These are phyloP conservation scores for Phytophthora nicotianae DNA, from an alignment of 352 stramenopile species.

Conservation along the genomic window DNA sequence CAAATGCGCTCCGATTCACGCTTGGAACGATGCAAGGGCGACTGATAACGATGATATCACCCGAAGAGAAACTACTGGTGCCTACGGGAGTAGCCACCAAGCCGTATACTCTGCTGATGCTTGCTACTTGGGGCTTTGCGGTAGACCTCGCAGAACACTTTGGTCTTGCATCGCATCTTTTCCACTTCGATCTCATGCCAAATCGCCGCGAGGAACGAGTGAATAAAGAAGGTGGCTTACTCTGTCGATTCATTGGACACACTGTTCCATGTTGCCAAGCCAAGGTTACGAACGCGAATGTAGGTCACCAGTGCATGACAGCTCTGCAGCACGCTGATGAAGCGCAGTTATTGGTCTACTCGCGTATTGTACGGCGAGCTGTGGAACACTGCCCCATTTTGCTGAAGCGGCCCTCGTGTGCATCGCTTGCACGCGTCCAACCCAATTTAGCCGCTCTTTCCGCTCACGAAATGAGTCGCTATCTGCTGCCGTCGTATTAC, in stretches of 20 bases:
- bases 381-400: slow-evolving; percentile 36
- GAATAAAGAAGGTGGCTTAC: slow-evolving; percentile 34
- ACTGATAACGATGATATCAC: slow-evolving; percentile 49
- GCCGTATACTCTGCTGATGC: slow-evolving; percentile 39
- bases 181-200: slow-evolving; percentile 48
- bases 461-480: slow-evolving; percentile 31
- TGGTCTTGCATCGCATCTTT: slow-evolving; percentile 44
- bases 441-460: slow-evolving; percentile 16
- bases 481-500: slow-evolving; percentile 42
- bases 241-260: slow-evolving; percentile 46
- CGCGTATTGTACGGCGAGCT: slow-evolving; percentile 35
- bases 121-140: slow-evolving; percentile 36
- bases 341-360: slow-evolving; percentile 47
- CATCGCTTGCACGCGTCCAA: slow-evolving; percentile 30
- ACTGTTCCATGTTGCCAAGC: slow-evolving; percentile 47
- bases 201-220: slow-evolving; percentile 37
- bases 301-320: slow-evolving; percentile 29
- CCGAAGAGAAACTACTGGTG: slow-evolving; percentile 35
- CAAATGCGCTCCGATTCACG: slow-evolving; percentile 39
- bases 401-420: slow-evolving; percentile 28
- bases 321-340: slow-evolving; percentile 34
- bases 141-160: slow-evolving; percentile 39
- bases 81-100: slow-evolving; percentile 32
- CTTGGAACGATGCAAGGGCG: slow-evolving; percentile 54
- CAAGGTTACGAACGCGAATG: slow-evolving; percentile 5